A percentile compares a stretch with the other conserved stretches of the same genome.
These are phyloP conservation scores for Fusarium paranaense DNA, from an alignment of 2,329 filamentous ascomycete genomes.

Conservation along the genomic window DNA sequence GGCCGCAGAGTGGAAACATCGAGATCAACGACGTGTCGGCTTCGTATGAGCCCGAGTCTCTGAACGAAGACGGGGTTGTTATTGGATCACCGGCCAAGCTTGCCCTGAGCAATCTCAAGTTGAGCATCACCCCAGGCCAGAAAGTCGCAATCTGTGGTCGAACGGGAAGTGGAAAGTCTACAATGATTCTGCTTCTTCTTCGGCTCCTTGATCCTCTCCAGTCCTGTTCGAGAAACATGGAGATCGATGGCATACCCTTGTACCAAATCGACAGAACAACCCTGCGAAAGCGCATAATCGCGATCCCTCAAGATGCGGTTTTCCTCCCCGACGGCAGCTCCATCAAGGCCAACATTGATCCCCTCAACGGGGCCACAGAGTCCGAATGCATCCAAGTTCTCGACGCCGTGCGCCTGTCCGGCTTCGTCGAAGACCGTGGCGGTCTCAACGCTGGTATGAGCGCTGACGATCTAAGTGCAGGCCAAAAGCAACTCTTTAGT, in stretches of 20 bases:
- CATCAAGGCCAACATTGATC: constrained; percentile 58
- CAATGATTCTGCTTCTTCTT: constrained; percentile 54
- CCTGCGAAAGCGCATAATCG: constrained; percentile 61
- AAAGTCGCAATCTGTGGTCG: constrained; percentile 53
- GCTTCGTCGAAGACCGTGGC: constrained; percentile 48
- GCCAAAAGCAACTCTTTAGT: constrained; percentile 74
- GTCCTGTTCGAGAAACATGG: constrained; percentile 43
- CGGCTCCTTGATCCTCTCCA: constrained; percentile 55
- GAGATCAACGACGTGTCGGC: constrained; percentile 49
- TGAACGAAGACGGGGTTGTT: not conserved
- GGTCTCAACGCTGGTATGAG: constrained; percentile 54
- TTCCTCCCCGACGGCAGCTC: constrained; percentile 60
- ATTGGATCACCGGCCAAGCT: constrained; percentile 20
- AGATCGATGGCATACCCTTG: constrained; percentile 57
- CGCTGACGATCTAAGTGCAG: constrained; percentile 64
- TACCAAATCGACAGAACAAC: constrained; percentile 52
- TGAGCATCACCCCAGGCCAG: constrained; percentile 47
- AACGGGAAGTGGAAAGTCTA: constrained; percentile 59
- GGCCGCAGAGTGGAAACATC: constrained; percentile 49
- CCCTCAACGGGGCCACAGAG: constrained; percentile 45
- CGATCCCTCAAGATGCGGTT: constrained; percentile 65
- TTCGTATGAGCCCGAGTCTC: constrained; percentile 42
- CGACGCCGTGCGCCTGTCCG: constrained; percentile 49
- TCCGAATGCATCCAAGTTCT: constrained; percentile 52
- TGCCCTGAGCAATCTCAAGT: constrained; percentile 41